A percentile compares a stretch with the other conserved stretches of the same genome.
phyloP scores from a whole-genome alignment of 331 rosid species.

The Quercus phellos region DNA sequence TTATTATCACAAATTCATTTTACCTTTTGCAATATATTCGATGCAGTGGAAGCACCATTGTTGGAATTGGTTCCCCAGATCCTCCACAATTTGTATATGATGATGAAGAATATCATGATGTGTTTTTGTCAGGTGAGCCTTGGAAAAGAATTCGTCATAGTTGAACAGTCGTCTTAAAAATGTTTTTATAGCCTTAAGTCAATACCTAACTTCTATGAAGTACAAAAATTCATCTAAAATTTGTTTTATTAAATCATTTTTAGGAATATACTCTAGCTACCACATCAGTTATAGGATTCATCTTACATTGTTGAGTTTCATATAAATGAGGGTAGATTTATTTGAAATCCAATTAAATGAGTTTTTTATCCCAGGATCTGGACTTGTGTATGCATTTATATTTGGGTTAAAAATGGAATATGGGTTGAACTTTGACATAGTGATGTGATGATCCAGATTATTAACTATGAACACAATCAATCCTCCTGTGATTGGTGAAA shows the following conservation, averaged over 20 bases:
- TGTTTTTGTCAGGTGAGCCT: slow-evolving; percentile 79
- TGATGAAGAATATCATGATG: slow-evolving; percentile 67
- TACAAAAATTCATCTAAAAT: neutral
- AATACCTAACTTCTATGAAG: neutral
- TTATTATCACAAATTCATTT: neutral
- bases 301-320: neutral
- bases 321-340: neutral
- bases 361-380: too few relatives aligned
- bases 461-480: too few relatives aligned
- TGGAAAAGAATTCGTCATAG: neutral
- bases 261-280: neutral
- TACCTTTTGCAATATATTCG: slow-evolving; percentile 24
- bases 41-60: slow-evolving; percentile 97
- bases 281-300: neutral
- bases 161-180: neutral
- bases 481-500: too few relatives aligned
- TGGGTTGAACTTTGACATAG: too few relatives aligned
- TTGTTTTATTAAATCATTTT: neutral
- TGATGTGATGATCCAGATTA: too few relatives aligned
- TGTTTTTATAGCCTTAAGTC: neutral
- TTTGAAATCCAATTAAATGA: too few relatives aligned
- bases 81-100: slow-evolving; percentile 92
- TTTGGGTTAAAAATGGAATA: too few relatives aligned
- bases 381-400: too few relatives aligned
- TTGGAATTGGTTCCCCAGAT: slow-evolving; percentile 92